Evolutionary conservation across 164 flowering plant genomes (phyloP), one percentile per base, ranked within the genome.

Genomic region (Macadamia integrifolia): DNA sequence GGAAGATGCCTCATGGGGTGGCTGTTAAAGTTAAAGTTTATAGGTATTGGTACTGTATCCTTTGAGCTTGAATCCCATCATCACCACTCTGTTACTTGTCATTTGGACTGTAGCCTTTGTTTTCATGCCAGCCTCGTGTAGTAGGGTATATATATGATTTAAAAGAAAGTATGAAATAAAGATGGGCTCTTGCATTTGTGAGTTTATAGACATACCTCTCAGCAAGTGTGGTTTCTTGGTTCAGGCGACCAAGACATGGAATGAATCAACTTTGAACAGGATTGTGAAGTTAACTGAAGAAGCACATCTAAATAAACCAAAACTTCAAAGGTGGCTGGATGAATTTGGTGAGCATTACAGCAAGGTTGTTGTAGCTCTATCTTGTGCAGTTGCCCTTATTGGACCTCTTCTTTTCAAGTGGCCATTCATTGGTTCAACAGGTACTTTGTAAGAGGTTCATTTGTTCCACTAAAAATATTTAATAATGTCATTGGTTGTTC

Each of bases 241-340:
- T 65, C 77, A 94, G 99, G 98, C 85, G 40, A 83, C 83, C n/a
- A 94, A 86, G 72, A 80, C 88, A 60, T 94, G 99, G 99, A 88
- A 83, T 60, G 93, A 94, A 29, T 94, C 98, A 31, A 94, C 94
- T 44, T 71, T 94, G 61, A 92, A 78, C 78, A 89, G 78, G 79
- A 94, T 94, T 70, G 89, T 94, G 66, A 91, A 90, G 69, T 74
- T 94, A 79, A 90, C 98, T 58, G 97, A 92, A 82, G 96, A 92
- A 84, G 99, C 98, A 61, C 98, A 88, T 18, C 82, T 79, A 57
- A 92, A 83, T 71, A 94, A 89, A 69, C 99, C 99, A 65, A 90
- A 84, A 77, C 91, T 94, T 67, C 98, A 94, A 73, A 83, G 99
- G 76, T 94, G 99, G 99, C 81, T 94, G 67, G 98, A 94, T 82